phyloP scores from a whole-genome alignment of 345 rosid species.

The Eucalyptus regnans region DNA sequence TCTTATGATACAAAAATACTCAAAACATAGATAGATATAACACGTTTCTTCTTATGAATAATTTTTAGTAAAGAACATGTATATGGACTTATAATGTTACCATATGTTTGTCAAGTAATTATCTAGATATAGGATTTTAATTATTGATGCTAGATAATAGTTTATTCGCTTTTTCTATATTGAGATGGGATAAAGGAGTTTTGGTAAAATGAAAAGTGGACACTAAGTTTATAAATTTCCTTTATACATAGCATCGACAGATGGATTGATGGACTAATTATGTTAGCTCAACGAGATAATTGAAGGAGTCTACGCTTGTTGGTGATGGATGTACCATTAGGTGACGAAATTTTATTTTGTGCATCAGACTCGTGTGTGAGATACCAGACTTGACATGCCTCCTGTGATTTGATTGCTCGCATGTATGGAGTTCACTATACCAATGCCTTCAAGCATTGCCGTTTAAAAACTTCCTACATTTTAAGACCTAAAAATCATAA shows the following conservation, averaged over 20 bases:
- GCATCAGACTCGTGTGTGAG: not conserved
- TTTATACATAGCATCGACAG: not conserved
- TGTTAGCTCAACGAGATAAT: not conserved
- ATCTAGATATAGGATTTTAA: rapidly evolving
- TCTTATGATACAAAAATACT: no score
- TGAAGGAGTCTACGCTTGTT: not conserved
- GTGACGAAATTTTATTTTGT: not conserved
- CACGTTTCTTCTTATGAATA: not conserved
- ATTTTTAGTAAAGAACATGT: not conserved
- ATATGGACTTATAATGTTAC: not conserved
- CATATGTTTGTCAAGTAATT: not conserved
- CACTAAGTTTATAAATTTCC: not conserved
- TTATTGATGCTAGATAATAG: not conserved
- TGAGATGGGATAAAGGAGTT: not conserved
- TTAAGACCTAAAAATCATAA: not conserved
- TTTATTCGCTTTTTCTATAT: not conserved
- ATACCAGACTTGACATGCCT: not conserved
- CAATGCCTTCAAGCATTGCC: rapidly evolving
- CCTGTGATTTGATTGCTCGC: not conserved
- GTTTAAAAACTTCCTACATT: not conserved
- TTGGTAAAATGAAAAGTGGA: not conserved
- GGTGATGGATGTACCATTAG: not conserved
- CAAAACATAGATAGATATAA: rapidly evolving
- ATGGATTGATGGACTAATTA: not conserved
- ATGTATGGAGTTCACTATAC: not conserved